Percentiles rank a stretch among this genome's conserved stretches.
Conservation (phyloP, 352 stramenopile species). For the Pythium scleroteichum region DNA sequence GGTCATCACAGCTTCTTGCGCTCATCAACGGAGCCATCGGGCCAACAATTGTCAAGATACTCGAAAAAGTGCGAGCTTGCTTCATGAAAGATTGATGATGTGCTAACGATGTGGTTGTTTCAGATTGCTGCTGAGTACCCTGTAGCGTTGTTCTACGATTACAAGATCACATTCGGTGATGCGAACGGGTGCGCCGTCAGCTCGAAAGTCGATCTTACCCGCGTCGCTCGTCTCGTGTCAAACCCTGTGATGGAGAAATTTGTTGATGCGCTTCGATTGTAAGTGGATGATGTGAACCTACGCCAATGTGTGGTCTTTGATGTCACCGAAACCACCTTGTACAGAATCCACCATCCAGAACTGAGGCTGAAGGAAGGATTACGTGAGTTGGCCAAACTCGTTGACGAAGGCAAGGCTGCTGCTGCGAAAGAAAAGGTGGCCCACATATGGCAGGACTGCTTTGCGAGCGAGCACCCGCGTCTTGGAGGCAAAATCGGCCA, state of each 20-base stretch:
- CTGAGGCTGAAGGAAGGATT: conserved; percentile 80
- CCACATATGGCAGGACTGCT: conserved; percentile 65
- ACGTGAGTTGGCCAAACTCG: conserved; percentile 57
- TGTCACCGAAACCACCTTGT: background rate
- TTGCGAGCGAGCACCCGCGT: conserved; percentile 46
- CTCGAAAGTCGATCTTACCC: conserved; percentile 51
- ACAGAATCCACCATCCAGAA: conserved; percentile 78
- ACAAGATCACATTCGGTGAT: conserved; percentile 61
- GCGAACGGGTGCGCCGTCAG: conserved; percentile 17
- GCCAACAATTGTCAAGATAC: conserved; percentile 51
- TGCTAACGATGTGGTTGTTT: background rate
- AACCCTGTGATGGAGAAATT: conserved; percentile 84
- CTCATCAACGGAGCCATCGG: conserved; percentile 60
- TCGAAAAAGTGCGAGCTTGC: conserved; percentile 75
- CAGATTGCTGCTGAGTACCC: conserved; percentile 78
- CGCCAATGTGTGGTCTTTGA: too few relatives aligned
- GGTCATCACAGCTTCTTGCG: conserved; percentile 78
- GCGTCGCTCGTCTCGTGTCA: conserved; percentile 49
- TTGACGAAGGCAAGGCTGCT: conserved; percentile 47
- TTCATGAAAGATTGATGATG: too few relatives aligned
- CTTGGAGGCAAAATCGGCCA: conserved; percentile 63
- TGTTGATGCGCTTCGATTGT: conserved; percentile 72
- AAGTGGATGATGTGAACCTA: conserved; percentile 30
- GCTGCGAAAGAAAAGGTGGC: conserved; percentile 39
- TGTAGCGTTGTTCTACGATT: conserved; percentile 80